Conservation (phyloP, 331 rosid genomes). For the Acacia pycnantha region DNA sequence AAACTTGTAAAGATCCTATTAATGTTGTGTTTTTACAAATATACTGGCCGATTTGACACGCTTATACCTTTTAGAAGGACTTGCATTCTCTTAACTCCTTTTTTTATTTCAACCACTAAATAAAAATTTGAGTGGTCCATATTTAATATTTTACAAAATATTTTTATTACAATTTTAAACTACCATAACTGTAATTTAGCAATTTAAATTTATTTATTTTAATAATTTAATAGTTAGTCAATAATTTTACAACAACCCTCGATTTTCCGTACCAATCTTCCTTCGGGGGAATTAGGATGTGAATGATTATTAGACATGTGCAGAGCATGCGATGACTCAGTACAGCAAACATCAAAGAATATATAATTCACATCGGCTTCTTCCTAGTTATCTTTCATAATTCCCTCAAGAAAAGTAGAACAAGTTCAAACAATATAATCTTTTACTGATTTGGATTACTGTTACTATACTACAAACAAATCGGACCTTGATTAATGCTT, state of each 20-base stretch:
- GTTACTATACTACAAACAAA: background rate
- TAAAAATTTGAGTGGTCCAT: too few species aligned
- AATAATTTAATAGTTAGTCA: too few species aligned
- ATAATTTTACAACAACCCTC: background rate
- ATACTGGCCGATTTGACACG: background rate
- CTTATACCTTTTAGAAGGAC: too few species aligned
- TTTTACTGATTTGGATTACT: background rate
- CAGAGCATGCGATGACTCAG: background rate
- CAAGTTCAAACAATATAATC: background rate
- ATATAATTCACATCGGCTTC: background rate
- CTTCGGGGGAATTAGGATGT: background rate
- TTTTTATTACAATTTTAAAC: too few species aligned
- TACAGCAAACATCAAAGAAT: background rate
- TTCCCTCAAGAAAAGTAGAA: background rate
- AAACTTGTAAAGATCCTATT: background rate
- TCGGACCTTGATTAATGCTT: background rate
- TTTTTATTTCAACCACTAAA: too few species aligned
- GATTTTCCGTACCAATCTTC: background rate
- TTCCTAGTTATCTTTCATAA: background rate
- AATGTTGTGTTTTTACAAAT: background rate
- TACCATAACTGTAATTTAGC: too few species aligned
- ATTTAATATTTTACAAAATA: too few species aligned
- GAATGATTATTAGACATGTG: too few species aligned
- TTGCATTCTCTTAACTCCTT: too few species aligned
- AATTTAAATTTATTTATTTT: too few species aligned